These are phyloP conservation scores for Colletotrichum siamense DNA, from an alignment of 2,329 filamentous ascomycete genomes.

Conservation along the genomic window DNA sequence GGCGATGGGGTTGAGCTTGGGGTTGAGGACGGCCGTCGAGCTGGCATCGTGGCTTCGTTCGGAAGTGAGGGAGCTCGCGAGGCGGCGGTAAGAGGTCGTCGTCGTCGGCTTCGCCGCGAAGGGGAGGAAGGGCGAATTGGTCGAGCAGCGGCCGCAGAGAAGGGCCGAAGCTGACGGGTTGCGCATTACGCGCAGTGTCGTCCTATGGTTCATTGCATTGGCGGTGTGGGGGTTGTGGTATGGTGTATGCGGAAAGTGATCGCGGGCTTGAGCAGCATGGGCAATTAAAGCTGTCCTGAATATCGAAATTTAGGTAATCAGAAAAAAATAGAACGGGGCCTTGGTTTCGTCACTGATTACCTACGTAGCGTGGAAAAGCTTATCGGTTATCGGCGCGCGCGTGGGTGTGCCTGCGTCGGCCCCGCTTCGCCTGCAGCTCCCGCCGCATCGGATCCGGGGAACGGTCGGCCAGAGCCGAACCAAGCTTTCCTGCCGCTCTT, in stretches of 20 bases:
- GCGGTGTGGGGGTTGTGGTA: neutral
- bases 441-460: conserved; percentile 3
- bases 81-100: conserved; percentile 3
- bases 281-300: neutral
- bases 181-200: conserved; percentile 23
- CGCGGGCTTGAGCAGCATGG: neutral
- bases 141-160: neutral
- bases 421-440: neutral
- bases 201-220: conserved; percentile 23
- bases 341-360: conserved; percentile 21
- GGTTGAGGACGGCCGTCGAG: neutral
- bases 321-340: neutral
- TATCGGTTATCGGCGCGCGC: conserved; percentile 1
- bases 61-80: conserved; percentile 3
- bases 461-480: conserved; percentile 1
- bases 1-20: conserved; percentile 70
- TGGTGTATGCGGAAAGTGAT: neutral
- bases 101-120: neutral
- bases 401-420: neutral
- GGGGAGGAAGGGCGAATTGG: neutral
- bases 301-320: conserved; percentile 8
- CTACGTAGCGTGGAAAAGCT: neutral
- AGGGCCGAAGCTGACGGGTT: neutral
- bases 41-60: neutral
- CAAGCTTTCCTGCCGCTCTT: conserved; percentile 11